Conservation (phyloP, 352 stramenopile genomes). For the Phytopythium montanum region DNA sequence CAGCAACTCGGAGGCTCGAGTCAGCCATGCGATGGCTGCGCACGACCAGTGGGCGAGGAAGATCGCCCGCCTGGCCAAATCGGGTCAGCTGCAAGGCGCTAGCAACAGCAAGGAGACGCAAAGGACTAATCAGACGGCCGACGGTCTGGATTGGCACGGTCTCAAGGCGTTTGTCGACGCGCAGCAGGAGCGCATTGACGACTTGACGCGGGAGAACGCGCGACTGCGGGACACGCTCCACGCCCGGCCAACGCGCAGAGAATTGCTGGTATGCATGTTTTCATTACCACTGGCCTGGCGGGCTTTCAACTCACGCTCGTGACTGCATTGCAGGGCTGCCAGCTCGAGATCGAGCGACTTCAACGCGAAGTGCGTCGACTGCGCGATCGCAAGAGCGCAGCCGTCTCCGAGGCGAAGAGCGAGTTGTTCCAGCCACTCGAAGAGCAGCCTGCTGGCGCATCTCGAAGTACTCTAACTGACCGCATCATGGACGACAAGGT, state of each 20-base stretch:
- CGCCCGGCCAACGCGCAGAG: constrained; percentile 19
- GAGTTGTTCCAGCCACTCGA: background rate
- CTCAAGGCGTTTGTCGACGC: constrained; percentile 18
- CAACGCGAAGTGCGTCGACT: constrained; percentile 12
- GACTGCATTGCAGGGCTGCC: constrained; percentile 10
- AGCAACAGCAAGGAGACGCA: background rate
- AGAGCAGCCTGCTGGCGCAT: background rate
- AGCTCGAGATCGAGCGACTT: constrained; percentile 26
- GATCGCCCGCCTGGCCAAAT: constrained; percentile 10
- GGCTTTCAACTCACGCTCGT: background rate
- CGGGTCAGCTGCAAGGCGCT: background rate
- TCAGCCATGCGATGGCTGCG: constrained; percentile 10
- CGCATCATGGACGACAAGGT: constrained; percentile 27
- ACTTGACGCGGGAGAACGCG: constrained; percentile 24
- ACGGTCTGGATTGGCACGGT: constrained; percentile 2
- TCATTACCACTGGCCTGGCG: background rate
- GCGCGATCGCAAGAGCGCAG: background rate
- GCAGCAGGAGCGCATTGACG: constrained; percentile 16
- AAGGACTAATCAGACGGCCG: background rate
- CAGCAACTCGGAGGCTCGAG: constrained; percentile 11
- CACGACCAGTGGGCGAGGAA: constrained; percentile 16
- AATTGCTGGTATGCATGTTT: constrained; percentile 18
- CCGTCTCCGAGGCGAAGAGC: background rate
- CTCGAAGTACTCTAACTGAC: constrained; percentile 12
- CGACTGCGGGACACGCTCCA: constrained; percentile 26